These are phyloP conservation scores for Hibiscus trionum DNA, from an alignment of 345 rosid genomes.

Conservation along the genomic window DNA sequence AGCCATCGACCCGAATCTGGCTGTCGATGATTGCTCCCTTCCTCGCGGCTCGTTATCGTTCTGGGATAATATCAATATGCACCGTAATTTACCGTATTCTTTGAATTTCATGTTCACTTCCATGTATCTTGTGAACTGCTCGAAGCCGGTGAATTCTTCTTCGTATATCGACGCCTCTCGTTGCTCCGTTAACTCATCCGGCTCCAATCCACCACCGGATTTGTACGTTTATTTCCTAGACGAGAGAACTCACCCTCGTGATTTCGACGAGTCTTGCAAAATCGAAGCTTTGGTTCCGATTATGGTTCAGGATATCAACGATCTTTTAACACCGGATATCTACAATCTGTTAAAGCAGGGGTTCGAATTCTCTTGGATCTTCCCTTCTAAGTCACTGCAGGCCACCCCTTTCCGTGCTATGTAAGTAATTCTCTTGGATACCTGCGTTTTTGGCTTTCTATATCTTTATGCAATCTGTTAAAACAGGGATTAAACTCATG, in stretches of 20 bases:
- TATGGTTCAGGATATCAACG: not conserved
- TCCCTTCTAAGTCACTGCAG: not conserved
- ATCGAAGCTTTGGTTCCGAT: not conserved
- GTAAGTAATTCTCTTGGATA: not conserved
- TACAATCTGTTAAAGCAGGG: not conserved
- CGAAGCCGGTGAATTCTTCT: not conserved
- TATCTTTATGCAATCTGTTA: too few relatives aligned
- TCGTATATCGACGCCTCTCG: not conserved
- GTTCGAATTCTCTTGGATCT: not conserved
- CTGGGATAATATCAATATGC: not conserved
- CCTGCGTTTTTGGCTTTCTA: too few relatives aligned
- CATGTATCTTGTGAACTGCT: conserved; percentile 2
- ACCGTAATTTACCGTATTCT: not conserved
- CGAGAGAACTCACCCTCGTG: not conserved
- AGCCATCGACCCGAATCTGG: not conserved
- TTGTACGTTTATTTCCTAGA: not conserved
- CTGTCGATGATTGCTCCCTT: not conserved
- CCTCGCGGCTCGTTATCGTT: not conserved
- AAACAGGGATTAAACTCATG: too few relatives aligned
- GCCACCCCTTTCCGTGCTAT: not conserved
- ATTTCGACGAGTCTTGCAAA: not conserved
- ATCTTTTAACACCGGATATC: not conserved
- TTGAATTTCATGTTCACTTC: not conserved
- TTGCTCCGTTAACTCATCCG: not conserved
- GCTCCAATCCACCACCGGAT: not conserved